Conservation (phyloP, 768 basidiomycete genomes). For the Tricholoma matsutake region DNA sequence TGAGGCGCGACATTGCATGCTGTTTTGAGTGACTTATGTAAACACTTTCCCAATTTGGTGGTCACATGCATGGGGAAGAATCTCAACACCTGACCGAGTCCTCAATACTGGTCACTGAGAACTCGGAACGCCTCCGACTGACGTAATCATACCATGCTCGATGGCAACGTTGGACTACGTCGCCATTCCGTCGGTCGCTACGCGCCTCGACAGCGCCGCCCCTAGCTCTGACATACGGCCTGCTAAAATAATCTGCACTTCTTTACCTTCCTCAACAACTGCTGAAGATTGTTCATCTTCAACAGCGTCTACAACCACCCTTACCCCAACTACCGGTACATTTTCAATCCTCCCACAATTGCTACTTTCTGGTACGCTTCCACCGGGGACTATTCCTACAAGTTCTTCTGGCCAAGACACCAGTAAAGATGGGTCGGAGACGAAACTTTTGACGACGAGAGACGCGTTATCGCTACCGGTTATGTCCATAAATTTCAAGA, state of each 20-base stretch:
- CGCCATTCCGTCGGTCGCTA: slow-evolving; percentile 39
- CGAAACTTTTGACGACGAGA: slow-evolving; percentile 49
- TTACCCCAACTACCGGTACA: slow-evolving; percentile 24
- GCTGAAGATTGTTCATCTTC: background rate
- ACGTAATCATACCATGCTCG: background rate
- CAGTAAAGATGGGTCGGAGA: slow-evolving; percentile 11
- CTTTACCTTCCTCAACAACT: slow-evolving; percentile 40
- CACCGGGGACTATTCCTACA: slow-evolving; percentile 13
- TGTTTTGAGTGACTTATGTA: too few species aligned
- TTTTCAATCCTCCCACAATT: slow-evolving; percentile 40
- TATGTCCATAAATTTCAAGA: slow-evolving; percentile 75
- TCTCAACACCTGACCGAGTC: too few species aligned
- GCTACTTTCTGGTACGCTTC: slow-evolving; percentile 30
- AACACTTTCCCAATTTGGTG: too few species aligned
- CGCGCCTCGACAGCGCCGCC: slow-evolving; percentile 29
- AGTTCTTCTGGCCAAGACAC: slow-evolving; percentile 12
- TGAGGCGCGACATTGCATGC: too few species aligned
- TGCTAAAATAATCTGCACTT: slow-evolving; percentile 39
- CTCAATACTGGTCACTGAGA: too few species aligned
- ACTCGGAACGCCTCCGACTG: too few species aligned
- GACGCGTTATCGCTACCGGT: slow-evolving; percentile 77
- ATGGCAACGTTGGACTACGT: slow-evolving; percentile 53
- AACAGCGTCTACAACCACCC: background rate
- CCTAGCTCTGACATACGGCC: slow-evolving; percentile 30
- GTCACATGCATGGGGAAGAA: too few species aligned